These are phyloP conservation scores for Pythium phragmiticola DNA, from an alignment of 352 stramenopile genomes.

Conservation along the genomic window DNA sequence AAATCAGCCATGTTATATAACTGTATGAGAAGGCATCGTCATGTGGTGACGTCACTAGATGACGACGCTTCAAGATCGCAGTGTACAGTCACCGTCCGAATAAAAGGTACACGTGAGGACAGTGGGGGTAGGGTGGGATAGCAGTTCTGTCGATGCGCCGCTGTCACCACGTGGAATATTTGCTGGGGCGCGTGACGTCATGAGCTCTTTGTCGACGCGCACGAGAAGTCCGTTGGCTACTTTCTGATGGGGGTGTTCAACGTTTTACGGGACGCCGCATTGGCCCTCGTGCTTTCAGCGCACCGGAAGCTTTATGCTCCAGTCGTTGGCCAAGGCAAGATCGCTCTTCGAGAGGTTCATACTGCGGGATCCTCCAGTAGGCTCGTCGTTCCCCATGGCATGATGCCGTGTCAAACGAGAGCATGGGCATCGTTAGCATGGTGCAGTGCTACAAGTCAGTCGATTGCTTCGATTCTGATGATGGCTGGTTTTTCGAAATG, in stretches of 20 bases:
- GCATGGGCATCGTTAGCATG: no score
- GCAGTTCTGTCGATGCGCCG: constrained; percentile 15
- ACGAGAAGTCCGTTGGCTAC: background rate
- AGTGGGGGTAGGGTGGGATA: constrained; percentile 6
- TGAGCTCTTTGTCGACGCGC: background rate
- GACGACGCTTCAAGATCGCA: constrained; percentile 20
- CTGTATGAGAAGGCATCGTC: background rate
- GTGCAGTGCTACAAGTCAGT: no score
- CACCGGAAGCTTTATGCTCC: background rate
- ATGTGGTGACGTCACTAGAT: constrained; percentile 12
- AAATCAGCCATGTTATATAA: constrained; percentile 5
- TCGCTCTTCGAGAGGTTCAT: no score
- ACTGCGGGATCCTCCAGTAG: no score
- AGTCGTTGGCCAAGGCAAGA: no score
- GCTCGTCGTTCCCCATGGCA: no score
- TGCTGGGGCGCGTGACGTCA: constrained; percentile 16
- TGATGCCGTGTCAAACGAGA: no score
- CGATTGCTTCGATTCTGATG: background rate
- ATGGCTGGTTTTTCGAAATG: constrained; percentile 2
- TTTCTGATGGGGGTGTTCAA: background rate
- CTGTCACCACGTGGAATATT: constrained; percentile 9
- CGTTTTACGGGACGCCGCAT: no score
- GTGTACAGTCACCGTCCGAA: constrained; percentile 8
- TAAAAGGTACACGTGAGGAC: background rate
- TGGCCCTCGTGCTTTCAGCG: no score